Evolutionary conservation across 192 early-diverging fungal genomes (phyloP), one percentile per base, ranked within the genome.

Genomic region (Lobulomyces angularis): DNA sequence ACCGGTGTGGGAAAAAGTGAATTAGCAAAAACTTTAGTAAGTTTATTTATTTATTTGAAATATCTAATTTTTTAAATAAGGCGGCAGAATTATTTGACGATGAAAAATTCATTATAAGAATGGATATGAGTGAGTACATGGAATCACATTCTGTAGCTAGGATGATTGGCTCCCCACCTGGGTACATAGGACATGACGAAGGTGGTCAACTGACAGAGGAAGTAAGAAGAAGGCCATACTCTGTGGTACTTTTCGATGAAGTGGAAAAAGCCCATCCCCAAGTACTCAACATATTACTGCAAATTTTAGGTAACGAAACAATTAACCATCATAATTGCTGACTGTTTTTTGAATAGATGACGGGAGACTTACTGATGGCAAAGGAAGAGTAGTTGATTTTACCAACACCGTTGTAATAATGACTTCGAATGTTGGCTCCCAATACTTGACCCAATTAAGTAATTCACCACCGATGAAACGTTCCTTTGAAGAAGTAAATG

Each of bases 121-220:
- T 99, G n/a, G 95, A 99, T 54, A 99, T 99, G 95, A 83, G 81
- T 29, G 95, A 99, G 62, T 99, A 90, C 62, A 90, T 90, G 87
- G 86, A 92, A 54, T 62, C 58, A 37, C 82, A 93, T 55, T 69
- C 83, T 4, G 87, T 94, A 1, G 65, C 87, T 27, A 76, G 90
- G 3, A 65, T 98, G 35, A 91, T 98, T 48, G 94, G 94, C 27
- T 75, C 88, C 6, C 91, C 94, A 8, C 90, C 90, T 2, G 94
- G 94, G 3, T 96, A 98, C 56, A 74, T 99, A 49, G 95, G 95
- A 21, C 83, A 90, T 54, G 92, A 96, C 39, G 83, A 89, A 45
- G 91, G 92, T 37, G 92, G 92, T 4, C 86, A 99, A 50, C 64
- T 99, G 30, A 98, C 90, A 8, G 95, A 99, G 64, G 66, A 80